Base-by-base conservation (phyloP, 768 basidiomycete species). In the Kondoa subrosea region DNA sequence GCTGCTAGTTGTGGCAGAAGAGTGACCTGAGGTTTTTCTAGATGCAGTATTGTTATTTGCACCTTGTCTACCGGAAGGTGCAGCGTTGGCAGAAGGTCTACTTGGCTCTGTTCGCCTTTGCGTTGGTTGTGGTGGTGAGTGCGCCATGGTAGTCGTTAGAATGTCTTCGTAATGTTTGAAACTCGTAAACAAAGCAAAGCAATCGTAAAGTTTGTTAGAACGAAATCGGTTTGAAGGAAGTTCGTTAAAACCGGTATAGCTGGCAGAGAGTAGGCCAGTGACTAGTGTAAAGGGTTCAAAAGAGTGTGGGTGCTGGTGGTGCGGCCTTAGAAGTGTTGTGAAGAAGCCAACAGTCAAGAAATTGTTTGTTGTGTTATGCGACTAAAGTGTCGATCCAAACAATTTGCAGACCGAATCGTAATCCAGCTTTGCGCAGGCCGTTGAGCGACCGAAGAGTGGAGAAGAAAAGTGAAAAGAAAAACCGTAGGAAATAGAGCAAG, bases 1-100 rank as follows among this genome's bases (percentile, higher is more conserved):
- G 56, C 67, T 66, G 34, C 63, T 66, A 21, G 66, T 57, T 56
- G 58, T 58, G 26, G 65, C 66, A 21, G 56, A 21, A 29, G 65
- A n/a, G 30, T 34, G 29, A 60, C 57, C 27, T 17, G 34, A 40
- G 16, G 31, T 29, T 25, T 64, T 59, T 29, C 31, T 60, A 50
- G 67, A 40, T 56, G 68, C 16, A 56, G 27, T 8, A 21, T 29
- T 17, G 65, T 34, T 4, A 59, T 27, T 63, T 12, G 30, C 61
- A 15, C 29, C 33, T 33, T 31, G 29, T 30, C 61, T 27, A 32
- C 61, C 61, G 26, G 27, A 17, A 3, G 61, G 61, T 3, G 61
- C 61, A 32, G 29, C 61, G 12, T 27, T 31, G 61, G 30, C 29
- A 32, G 33, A 15, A 3, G 30, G 29, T 29, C 21, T 63, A 50